A percentile compares a stretch with the other conserved stretches of the same genome.
Conservation (phyloP, 768 basidiomycete genomes). For the Candolleomyces aberdarensis region DNA sequence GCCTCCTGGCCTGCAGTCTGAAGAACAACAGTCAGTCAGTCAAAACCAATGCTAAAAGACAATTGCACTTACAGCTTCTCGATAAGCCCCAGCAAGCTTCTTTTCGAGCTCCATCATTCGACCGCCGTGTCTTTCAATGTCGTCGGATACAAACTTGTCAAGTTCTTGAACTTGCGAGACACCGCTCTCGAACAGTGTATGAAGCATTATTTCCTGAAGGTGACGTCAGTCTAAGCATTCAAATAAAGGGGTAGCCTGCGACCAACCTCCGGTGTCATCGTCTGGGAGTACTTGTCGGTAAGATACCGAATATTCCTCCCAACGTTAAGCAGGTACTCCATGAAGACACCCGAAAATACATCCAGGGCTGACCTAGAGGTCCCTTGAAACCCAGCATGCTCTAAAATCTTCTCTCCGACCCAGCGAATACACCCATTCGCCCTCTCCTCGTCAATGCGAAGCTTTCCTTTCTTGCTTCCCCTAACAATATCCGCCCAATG, state of each 20-base stretch:
- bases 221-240: not conserved
- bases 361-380: slow-evolving; percentile 74
- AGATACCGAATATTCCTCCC: slow-evolving; percentile 83
- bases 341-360: slow-evolving; percentile 70
- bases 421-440: slow-evolving; percentile 66
- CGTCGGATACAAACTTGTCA: slow-evolving; percentile 86
- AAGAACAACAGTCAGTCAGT: not conserved
- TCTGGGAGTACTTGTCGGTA: slow-evolving; percentile 73
- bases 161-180: slow-evolving; percentile 73
- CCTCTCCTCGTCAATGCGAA: slow-evolving; percentile 56
- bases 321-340: slow-evolving; percentile 82
- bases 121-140: slow-evolving; percentile 77
- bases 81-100: slow-evolving; percentile 81
- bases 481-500: slow-evolving; percentile 44
- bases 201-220: slow-evolving; percentile 86
- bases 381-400: slow-evolving; percentile 94
- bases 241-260: not conserved
- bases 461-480: slow-evolving; percentile 26
- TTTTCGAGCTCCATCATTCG: slow-evolving; percentile 79
- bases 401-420: slow-evolving; percentile 75
- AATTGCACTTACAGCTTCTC: slow-evolving; percentile 63
- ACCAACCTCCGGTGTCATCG: slow-evolving; percentile 83
- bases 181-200: slow-evolving; percentile 89
- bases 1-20: slow-evolving; percentile 37
- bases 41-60: not conserved